phyloP scores from a whole-genome alignment of 495 filamentous ascomycete species.

The Aspergillus heteromorphus region DNA sequence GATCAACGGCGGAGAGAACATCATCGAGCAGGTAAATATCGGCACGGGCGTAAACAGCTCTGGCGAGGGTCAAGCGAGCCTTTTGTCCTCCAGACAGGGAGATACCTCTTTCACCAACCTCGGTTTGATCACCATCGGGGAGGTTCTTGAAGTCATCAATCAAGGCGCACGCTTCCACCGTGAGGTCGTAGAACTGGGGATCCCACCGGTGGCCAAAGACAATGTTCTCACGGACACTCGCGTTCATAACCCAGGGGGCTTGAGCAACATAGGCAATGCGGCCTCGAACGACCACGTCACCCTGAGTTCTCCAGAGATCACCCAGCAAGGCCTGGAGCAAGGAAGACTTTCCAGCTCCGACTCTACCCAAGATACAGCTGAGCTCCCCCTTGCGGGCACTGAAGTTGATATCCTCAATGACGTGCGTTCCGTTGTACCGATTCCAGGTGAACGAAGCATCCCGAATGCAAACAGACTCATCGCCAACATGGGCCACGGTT shows the following conservation, averaged over 20 bases:
- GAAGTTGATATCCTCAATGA: constrained; percentile 75
- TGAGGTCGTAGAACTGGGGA: constrained; percentile 88
- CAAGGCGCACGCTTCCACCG: constrained; percentile 89
- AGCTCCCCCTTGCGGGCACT: constrained; percentile 86
- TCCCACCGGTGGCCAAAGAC: constrained; percentile 95
- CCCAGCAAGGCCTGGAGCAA: constrained; percentile 82
- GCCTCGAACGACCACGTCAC: constrained; percentile 77
- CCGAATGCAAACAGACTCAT: constrained; percentile 76
- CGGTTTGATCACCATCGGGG: constrained; percentile 93
- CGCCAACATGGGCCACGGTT: constrained; percentile 63
- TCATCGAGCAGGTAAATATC: constrained; percentile 96
- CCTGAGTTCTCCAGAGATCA: constrained; percentile 84
- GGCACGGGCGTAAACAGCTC: constrained; percentile 95
- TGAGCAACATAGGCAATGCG: constrained; percentile 87
- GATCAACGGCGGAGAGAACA: constrained; percentile 91
- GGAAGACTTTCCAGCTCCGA: constrained; percentile 92
- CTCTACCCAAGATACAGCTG: constrained; percentile 88
- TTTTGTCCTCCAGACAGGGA: constrained; percentile 97
- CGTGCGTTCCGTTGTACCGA: constrained; percentile 57
- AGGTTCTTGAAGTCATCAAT: constrained; percentile 86
- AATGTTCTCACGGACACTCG: constrained; percentile 93
- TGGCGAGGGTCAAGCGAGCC: constrained; percentile 86
- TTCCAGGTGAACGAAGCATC: constrained; percentile 96
- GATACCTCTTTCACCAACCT: constrained; percentile 96
- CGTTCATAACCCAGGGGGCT: constrained; percentile 95